Evolutionary conservation across 1,284 basidiomycete genomes (phyloP), one percentile per base, ranked within the genome.

Genomic region (Leccinum fallax): DNA sequence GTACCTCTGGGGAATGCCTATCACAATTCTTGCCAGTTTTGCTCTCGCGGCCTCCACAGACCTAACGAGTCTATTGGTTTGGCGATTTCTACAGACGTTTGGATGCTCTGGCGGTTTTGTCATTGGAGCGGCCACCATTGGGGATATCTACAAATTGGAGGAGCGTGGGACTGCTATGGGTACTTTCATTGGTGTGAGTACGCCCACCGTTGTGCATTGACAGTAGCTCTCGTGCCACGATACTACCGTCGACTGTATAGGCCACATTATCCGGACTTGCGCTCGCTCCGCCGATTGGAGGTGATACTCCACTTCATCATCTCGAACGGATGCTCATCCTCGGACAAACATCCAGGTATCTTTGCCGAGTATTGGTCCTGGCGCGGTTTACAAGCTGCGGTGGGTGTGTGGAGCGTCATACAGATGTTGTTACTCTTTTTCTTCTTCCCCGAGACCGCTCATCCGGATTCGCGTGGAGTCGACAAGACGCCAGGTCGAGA

Each of bases 381-480:
- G 92, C 82, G 90, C 2, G 70, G 82, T 2, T 85, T 89, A 71
- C 90, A 94, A 72, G 75, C 76, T 38, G 68, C 74, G 0, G 64
- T 92, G 4, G 83, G 81, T 2, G 69, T 79, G 0, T 72, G 78
- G 38, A 83, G 82, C 4, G 64, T 82, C 0, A 61, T 82, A 2
- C 79, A 81, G 1, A 77, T 86, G 34, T 28, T 82, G 0, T 68
- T 82, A 10, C 78, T 87, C 32, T 69, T 78, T 8, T 57, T 84
- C 26, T 81, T 83, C 59, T 79, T 92, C 16, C 91, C 92, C 0
- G 93, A 94, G 70, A 93, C 92, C 1, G 82, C 80, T 16, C 87
- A 89, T 67, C 77, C 85, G 56, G 69, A 77, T 57, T 62, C 81
- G 8, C 72, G 77, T 16, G 81, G 83, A 0, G 76, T 83, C 7